These are phyloP conservation scores for Rhipidocladum racemiflorum DNA, from an alignment of 176 grass and related monocot genomes.

Conservation along the genomic window DNA sequence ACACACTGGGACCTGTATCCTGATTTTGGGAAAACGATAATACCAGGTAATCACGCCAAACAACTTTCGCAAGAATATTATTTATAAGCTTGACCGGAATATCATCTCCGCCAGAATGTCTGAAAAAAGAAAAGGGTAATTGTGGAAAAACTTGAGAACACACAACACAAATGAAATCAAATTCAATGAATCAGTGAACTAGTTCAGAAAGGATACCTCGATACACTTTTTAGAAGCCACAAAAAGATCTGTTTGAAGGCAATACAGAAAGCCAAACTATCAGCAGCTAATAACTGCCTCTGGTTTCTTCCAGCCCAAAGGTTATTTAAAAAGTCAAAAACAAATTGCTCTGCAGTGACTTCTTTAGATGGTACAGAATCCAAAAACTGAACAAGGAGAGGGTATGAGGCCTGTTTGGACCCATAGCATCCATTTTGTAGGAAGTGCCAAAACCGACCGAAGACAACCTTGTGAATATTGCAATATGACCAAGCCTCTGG, in stretches of 20 bases:
- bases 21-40: slow-evolving; percentile 25
- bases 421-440: slow-evolving; percentile 90
- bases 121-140: slow-evolving; percentile 25
- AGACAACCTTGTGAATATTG: slow-evolving; percentile 67
- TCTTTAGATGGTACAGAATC: slow-evolving; percentile 61
- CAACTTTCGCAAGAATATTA: slow-evolving; percentile 57
- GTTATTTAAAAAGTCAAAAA: slow-evolving; percentile 74
- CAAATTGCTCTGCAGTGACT: slow-evolving; percentile 57
- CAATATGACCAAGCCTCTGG: slow-evolving; percentile 87
- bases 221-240: slow-evolving; percentile 60
- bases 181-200: neutral
- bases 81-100: slow-evolving; percentile 50
- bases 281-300: slow-evolving; percentile 56
- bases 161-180: slow-evolving; percentile 29
- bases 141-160: neutral
- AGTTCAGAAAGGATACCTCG: slow-evolving; percentile 57
- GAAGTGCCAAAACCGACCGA: slow-evolving; percentile 71
- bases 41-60: slow-evolving; percentile 80
- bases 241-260: slow-evolving; percentile 72
- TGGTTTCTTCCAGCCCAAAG: slow-evolving; percentile 87
- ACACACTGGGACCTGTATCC: neutral
- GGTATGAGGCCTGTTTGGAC: slow-evolving; percentile 77
- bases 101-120: slow-evolving; percentile 52
- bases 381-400: slow-evolving; percentile 76
- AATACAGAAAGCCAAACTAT: slow-evolving; percentile 65